Conservation (phyloP, 495 filamentous ascomycete species). For the Hypoxylon intermedium region DNA sequence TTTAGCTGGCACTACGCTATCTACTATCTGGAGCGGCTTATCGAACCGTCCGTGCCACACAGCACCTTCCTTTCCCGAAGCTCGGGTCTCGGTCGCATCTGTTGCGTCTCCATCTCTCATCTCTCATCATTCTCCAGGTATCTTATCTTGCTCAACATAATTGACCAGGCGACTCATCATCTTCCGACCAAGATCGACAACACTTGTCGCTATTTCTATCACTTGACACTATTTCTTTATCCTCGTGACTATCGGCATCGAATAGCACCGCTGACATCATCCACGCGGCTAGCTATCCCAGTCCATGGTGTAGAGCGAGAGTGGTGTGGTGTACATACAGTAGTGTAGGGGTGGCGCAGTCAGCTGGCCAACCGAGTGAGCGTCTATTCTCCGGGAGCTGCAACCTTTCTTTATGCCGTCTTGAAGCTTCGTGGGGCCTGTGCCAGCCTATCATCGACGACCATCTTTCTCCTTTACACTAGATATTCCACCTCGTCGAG, state of each 20-base stretch:
- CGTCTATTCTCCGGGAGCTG: constrained; percentile 1
- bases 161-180: constrained; percentile 15
- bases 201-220: constrained; percentile 16
- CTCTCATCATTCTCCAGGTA: background rate
- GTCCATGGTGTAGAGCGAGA: constrained; percentile 8
- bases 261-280: constrained; percentile 34
- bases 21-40: too few species aligned
- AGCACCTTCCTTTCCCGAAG: constrained; percentile 3
- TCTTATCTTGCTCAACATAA: constrained; percentile 15
- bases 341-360: constrained; percentile 34
- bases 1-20: too few species aligned
- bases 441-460: constrained; percentile 18
- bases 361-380: constrained; percentile 23
- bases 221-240: constrained; percentile 1
- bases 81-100: background rate
- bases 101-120: background rate
- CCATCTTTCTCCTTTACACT: constrained; percentile 13
- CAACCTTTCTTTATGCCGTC: constrained; percentile 6
- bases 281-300: constrained; percentile 21
- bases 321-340: background rate
- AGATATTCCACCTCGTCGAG: constrained; percentile 11
- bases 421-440: constrained; percentile 26
- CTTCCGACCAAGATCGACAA: constrained; percentile 14
- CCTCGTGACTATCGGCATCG: constrained; percentile 20
- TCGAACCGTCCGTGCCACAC: too few species aligned